phyloP scores from a whole-genome alignment of 2,329 filamentous ascomycete species.

The Mariannaea elegans region DNA sequence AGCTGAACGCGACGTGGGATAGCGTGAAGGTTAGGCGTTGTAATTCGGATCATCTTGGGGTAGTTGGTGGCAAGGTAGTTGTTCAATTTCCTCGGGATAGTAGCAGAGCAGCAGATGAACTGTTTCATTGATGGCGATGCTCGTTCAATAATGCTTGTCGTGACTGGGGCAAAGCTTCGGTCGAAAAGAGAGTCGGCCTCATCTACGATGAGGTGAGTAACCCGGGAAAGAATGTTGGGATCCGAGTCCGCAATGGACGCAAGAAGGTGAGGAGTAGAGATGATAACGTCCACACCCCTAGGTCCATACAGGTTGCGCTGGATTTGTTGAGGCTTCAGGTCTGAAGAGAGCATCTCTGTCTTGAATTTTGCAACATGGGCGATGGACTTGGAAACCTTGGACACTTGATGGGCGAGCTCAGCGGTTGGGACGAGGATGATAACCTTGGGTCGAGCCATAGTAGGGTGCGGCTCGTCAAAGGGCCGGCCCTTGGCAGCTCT shows the following conservation, averaged over 20 bases:
- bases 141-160: constrained; percentile 83
- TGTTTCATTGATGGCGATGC: constrained; percentile 83
- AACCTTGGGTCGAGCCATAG: constrained; percentile 80
- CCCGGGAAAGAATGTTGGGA: constrained; percentile 91
- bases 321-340: constrained; percentile 80
- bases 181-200: constrained; percentile 97
- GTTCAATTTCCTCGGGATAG: constrained; percentile 91
- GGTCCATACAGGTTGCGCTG: constrained; percentile 84
- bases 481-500: constrained; percentile 67
- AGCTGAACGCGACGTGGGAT: constrained; percentile 95
- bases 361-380: constrained; percentile 90
- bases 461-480: constrained; percentile 75
- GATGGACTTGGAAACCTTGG: constrained; percentile 79
- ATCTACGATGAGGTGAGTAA: constrained; percentile 88
- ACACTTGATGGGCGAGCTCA: constrained; percentile 90
- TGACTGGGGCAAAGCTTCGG: constrained; percentile 87
- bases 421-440: constrained; percentile 91
- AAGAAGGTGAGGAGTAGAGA: constrained; percentile 90
- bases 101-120: constrained; percentile 92
- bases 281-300: constrained; percentile 82
- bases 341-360: constrained; percentile 82
- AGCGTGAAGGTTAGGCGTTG: constrained; percentile 94
- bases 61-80: constrained; percentile 83
- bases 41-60: constrained; percentile 84
- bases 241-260: constrained; percentile 88